Evolutionary conservation across 1,284 basidiomycete species (phyloP).

Genomic region (Tilletia caries): DNA sequence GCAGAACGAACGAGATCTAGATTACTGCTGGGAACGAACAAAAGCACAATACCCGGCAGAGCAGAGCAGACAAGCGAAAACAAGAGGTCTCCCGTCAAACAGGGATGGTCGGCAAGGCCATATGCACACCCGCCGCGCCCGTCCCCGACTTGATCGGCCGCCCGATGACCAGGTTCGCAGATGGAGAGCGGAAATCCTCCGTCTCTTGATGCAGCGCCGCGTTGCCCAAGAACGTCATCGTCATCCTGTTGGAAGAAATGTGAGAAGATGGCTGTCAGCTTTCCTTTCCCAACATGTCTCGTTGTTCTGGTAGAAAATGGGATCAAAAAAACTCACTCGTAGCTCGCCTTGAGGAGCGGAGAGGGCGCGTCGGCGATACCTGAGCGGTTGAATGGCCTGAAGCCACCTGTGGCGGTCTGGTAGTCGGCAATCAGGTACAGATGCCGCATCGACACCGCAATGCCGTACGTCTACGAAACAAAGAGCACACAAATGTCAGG

Average conservation of each 20-base stretch:
- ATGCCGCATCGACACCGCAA: slow-evolving; percentile 91
- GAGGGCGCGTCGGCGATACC: slow-evolving; percentile 88
- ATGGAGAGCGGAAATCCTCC: slow-evolving; percentile 83
- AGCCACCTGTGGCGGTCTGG: slow-evolving; percentile 94
- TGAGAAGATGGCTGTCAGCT: too few species aligned
- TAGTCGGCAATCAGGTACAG: slow-evolving; percentile 97
- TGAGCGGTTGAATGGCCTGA: slow-evolving; percentile 94
- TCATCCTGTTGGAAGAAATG: too few species aligned
- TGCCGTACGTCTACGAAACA: slow-evolving; percentile 74
- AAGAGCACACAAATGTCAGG: not conserved
- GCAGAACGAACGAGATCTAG: too few species aligned
- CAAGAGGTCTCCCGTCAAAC: too few species aligned
- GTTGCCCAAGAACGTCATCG: slow-evolving; percentile 89
- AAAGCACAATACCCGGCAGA: too few species aligned
- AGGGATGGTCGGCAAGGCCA: slow-evolving; percentile 8
- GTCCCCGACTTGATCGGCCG: slow-evolving; percentile 46
- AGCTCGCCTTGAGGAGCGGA: slow-evolving; percentile 91
- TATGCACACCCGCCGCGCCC: slow-evolving; percentile 39
- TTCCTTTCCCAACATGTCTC: too few species aligned
- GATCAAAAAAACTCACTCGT: slow-evolving; percentile 60
- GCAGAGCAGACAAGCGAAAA: too few species aligned
- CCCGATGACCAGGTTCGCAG: slow-evolving; percentile 79
- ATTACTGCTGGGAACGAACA: too few species aligned
- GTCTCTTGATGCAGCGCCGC: slow-evolving; percentile 91
- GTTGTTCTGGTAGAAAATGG: too few species aligned